Evolutionary conservation across 345 rosid species (phyloP), one percentile per base, ranked within the genome.

Genomic region (Turnera subulata): DNA sequence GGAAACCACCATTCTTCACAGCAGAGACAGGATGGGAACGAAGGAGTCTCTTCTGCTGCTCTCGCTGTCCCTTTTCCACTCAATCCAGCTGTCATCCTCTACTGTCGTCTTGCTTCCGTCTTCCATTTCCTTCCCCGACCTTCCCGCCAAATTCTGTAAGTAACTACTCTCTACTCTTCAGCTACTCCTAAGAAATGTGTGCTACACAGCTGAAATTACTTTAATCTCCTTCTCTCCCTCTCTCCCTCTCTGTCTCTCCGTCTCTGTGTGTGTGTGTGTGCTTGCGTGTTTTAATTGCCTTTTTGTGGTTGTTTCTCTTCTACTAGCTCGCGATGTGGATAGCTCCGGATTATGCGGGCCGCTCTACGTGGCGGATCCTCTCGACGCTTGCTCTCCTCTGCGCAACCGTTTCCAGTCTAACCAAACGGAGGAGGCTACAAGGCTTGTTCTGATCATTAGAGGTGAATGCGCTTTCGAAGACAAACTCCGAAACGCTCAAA

Each of bases 111-210:
- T 80, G 59, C 71, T 73, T 58, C 80, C 90, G 50, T 68, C 67
- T 59, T 74, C 76, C 48, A 39, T 72, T 53, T 68, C 80, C 56
- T 88, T 81, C 64, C 55, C 81, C 17, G 84, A 78, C 78, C 82
- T 85, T 67, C 90, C 96, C 37, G 93, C 93, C 56, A 83, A 82
- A 77, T 85, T 58, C 68, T 90, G 93, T 85, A 74, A 72, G 15
- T 40, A 40, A 5, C 47, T 24, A 32, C 26, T 17, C 23, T 19
- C 48, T 40, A 37, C 60, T 29, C 39, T 11, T 16, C 21, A n/a
- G 19, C 20, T 56, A n/a, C 56, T 69, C 65, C 54, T 18, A 6
- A 24, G 40, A 53, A 7, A 10, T 19, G 4, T 29, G 35, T 29
- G 8, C 35, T 29, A 45, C 47, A 37, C 15, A 22, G 20, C 22